These are phyloP conservation scores for Coprinellus aureogranulatus DNA, from an alignment of 768 basidiomycete genomes.

Conservation along the genomic window DNA sequence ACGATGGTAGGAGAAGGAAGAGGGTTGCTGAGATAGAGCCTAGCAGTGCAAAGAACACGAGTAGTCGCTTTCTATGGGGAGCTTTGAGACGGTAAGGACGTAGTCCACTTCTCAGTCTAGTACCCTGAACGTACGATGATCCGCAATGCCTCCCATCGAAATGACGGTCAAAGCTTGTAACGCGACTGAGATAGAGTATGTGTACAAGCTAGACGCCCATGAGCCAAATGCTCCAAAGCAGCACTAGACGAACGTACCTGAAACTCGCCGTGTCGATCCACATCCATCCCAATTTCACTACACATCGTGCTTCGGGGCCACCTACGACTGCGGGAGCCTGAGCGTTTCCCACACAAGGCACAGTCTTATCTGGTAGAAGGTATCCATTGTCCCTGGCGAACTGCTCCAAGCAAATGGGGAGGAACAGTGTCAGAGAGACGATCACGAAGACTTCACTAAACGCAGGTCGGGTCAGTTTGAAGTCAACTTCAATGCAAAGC, in stretches of 20 bases:
- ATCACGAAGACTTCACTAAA: conserved; percentile 77
- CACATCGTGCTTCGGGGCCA: conserved; percentile 51
- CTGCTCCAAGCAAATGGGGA: conserved; percentile 83
- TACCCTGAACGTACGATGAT: conserved; percentile 64
- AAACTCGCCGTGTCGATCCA: conserved; percentile 94
- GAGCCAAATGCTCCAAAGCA: background rate
- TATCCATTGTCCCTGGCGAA: conserved; percentile 89
- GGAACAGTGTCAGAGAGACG: conserved; percentile 76
- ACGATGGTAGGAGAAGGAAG: conserved; percentile 73
- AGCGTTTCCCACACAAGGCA: conserved; percentile 50
- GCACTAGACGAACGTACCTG: conserved; percentile 52
- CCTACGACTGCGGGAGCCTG: conserved; percentile 8
- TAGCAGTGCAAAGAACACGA: conserved; percentile 68
- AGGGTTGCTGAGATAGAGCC: conserved; percentile 67
- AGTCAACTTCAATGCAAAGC: too few species aligned
- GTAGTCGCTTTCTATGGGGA: conserved; percentile 74
- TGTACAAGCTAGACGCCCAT: conserved; percentile 61
- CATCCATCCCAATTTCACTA: conserved; percentile 74
- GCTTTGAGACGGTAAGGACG: conserved; percentile 21
- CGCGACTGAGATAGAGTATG: conserved; percentile 84
- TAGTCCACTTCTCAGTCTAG: background rate
- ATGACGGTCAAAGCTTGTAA: conserved; percentile 93
- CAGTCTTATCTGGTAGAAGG: conserved; percentile 62
- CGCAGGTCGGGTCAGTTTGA: too few species aligned
- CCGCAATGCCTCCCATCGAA: conserved; percentile 89